phyloP scores from a whole-genome alignment of 305 asterid species.

The Lippia alba region DNA sequence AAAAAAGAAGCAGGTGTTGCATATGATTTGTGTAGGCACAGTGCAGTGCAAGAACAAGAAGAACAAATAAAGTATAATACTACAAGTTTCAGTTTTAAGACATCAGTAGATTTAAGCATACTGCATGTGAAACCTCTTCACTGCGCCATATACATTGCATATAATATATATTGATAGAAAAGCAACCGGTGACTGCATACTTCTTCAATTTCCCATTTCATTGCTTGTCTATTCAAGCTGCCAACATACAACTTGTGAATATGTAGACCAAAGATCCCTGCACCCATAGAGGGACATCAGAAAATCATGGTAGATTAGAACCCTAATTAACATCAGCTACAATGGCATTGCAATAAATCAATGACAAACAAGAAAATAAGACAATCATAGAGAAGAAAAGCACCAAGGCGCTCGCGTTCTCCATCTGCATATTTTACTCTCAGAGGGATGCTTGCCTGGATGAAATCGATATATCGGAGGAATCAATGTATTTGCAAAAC shows the following conservation, averaged over 20 bases:
- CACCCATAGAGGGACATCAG: conserved; percentile 33
- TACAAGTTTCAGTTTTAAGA: conserved; percentile 14
- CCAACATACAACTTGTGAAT: conserved; percentile 79
- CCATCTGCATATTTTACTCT: conserved; percentile 79
- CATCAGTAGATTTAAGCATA: conserved; percentile 19
- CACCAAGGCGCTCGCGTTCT: conserved; percentile 80
- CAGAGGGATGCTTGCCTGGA: conserved; percentile 65
- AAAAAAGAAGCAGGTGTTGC: conserved; percentile 17
- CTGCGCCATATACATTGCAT: conserved; percentile 8
- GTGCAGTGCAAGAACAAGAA: conserved; percentile 12
- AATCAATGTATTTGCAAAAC: conserved; percentile 20
- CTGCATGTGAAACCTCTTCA: conserved; percentile 24
- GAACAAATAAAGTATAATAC: conserved; percentile 19
- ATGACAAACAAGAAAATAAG: conserved; percentile 9
- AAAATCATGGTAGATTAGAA: conserved; percentile 23
- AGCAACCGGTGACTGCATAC: conserved; percentile 47
- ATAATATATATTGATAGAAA: conserved; percentile 7
- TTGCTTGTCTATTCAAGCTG: conserved; percentile 71
- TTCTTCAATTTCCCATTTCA: conserved; percentile 71
- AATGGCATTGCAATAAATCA: conserved; percentile 21
- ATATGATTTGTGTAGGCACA: conserved; percentile 19
- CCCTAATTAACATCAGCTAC: conserved; percentile 15
- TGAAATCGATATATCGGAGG: conserved; percentile 30
- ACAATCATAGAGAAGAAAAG: conserved; percentile 38
- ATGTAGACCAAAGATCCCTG: conserved; percentile 55